Base-by-base conservation (phyloP, 106 monocot species). In the Acorus calamus region DNA sequence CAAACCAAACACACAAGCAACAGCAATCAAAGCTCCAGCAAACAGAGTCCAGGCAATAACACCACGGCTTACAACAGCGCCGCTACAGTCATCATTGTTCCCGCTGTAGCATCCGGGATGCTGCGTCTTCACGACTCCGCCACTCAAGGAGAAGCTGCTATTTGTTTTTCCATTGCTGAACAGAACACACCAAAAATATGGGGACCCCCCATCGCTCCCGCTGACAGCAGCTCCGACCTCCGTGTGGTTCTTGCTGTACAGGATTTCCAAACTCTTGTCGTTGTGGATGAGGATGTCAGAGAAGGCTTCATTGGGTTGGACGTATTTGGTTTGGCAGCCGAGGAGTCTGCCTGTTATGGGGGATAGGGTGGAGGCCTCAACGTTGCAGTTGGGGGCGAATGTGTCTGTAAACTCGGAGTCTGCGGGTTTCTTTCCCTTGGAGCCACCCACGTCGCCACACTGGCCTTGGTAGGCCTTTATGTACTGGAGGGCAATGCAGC, bases 161-260 rank as follows among this genome's bases (percentile, higher is more conserved):
- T 86, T 93, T n/a, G 72, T 42, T 57, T 81, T 79, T 3, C 94
- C 89, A 8, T 56, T 66, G 55, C 94, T 89, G 56, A 94, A 86
- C 51, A 94, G 56, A 14, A 94, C 74, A 47, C 89, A 86, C 84
- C 86, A 94, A 59, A 94, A 94, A 66, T 86, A 94, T 0, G 94
- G 94, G 0, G 81, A 62, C 0, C 89, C 89, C 2, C 89, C 89
- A 12, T 89, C 89, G 0, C 73, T 89, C 5, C 89, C 94, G 14
- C 70, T 89, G 4, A 84, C 77, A 0, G 94, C 86, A 2, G 86
- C 89, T 2, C 89, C 94, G 2, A 86, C 71, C 70, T 94, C 72
- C 0, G 86, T 84, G 67, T 94, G 94, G 63, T 84, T 94, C 77
- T 86, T 89, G 63, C 73, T 61, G 28, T 89, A 71, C 45, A 94